These are phyloP conservation scores for Paramecium caudatum DNA, from an alignment of 73 alveolate genomes.

Conservation along the genomic window DNA sequence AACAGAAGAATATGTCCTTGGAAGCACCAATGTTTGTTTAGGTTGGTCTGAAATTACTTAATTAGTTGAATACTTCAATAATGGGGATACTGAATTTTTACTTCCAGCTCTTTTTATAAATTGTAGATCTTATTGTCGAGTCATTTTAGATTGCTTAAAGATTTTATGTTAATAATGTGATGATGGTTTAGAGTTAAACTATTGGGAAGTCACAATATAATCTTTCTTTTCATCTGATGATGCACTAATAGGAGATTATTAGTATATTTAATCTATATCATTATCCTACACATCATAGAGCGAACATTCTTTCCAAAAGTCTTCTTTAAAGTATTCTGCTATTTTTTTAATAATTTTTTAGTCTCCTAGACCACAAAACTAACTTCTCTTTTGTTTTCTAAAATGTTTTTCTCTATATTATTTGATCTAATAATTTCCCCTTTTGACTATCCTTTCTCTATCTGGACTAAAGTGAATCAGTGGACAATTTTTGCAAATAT, in stretches of 20 bases:
- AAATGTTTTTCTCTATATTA: neutral
- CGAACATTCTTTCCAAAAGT: slow-evolving; percentile 42
- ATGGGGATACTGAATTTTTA: neutral
- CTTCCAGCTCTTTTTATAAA: neutral
- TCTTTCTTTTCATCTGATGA: neutral
- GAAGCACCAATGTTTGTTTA: neutral
- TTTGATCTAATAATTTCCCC: neutral
- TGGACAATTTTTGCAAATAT: neutral
- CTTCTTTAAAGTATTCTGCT: slow-evolving; percentile 34
- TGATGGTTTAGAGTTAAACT: neutral
- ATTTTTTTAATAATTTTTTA: neutral
- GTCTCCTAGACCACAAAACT: neutral
- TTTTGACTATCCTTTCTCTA: slow-evolving; percentile 38
- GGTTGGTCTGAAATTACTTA: neutral
- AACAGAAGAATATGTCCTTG: slow-evolving; percentile 11
- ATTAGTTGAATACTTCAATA: slow-evolving; percentile 41
- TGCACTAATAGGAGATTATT: slow-evolving; percentile 19
- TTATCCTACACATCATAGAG: neutral
- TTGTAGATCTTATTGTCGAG: neutral
- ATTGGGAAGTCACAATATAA: neutral
- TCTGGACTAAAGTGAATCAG: slow-evolving; percentile 17
- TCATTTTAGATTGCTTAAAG: neutral
- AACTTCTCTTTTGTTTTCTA: neutral
- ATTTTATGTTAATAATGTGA: neutral
- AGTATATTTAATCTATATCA: neutral